Evolutionary conservation across 2,329 filamentous ascomycete genomes (phyloP), one percentile per base, ranked within the genome.

Genomic region (Mollisiaceae sp.): DNA sequence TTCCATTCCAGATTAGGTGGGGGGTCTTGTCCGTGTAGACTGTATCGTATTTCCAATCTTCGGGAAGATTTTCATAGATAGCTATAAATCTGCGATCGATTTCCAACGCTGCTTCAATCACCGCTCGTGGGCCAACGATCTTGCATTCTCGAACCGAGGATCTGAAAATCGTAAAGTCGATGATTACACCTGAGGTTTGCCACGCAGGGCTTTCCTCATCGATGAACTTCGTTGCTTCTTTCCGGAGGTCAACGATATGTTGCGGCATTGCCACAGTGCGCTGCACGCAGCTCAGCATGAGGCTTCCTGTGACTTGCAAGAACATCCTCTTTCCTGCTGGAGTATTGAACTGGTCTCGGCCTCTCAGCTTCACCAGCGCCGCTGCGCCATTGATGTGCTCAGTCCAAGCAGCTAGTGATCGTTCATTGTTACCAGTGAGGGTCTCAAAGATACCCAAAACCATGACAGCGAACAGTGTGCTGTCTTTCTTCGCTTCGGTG

Each of bases 361-460:
- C 85, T 59, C 85, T 80, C 69, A 86, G 77, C 59, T 78, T 79
- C 4, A 84, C 80, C n/a, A 87, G 76, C 2, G 81, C 79, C 1
- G 81, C 81, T 1, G 85, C 84, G 11, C 84, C 84, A 59, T 81
- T 82, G 50, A 86, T 79, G 70, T 87, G 85, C 61, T 84, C 78
- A 63, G 83, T 79, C 81, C 84, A 86, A 6, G 82, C 82, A 57
- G 78, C 75, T 68, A 85, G 77, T 0, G 82, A 85, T 59, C 80
- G 78, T 12, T 79, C 75, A 8, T 78, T 80, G 24, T 76, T 78
- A 18, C 83, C 83, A 8, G 82, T 80, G 63, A 86, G 78, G 69
- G 82, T 84, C 72, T 86, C 84, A 43, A 83, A 87, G 3, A 84
- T 81, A 55, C 83, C 80, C 8, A 87, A 77, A 54, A 87, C 82